phyloP scores from a whole-genome alignment of 441 rosid genomes.

The Erodium trifolium region DNA sequence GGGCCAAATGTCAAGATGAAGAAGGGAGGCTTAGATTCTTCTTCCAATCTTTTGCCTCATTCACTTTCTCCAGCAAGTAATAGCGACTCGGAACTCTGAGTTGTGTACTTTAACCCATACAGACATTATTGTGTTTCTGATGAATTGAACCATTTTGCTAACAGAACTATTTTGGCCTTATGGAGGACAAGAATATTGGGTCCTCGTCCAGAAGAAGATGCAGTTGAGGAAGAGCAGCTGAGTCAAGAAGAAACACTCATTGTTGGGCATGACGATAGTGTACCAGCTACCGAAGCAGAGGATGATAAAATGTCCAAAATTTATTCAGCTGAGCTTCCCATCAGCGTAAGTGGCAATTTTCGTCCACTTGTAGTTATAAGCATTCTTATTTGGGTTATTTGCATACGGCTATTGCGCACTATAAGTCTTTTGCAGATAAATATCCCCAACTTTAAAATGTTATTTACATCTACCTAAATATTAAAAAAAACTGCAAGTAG shows the following conservation, averaged over 20 bases:
- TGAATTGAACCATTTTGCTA: neutral
- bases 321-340: conserved; percentile 47
- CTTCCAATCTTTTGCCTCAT: conserved; percentile 78
- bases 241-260: conserved; percentile 34
- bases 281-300: conserved; percentile 28
- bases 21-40: conserved; percentile 67
- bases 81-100: neutral
- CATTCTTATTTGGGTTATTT: neutral
- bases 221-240: conserved; percentile 44
- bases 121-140: neutral
- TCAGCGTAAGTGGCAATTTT: conserved; percentile 33
- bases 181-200: conserved; percentile 61
- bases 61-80: conserved; percentile 65
- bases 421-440: too few species aligned
- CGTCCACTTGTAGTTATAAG: neutral
- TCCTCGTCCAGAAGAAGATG: conserved; percentile 42
- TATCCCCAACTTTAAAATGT: too few species aligned
- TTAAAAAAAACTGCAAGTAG: too few species aligned
- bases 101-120: neutral
- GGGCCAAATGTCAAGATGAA: conserved; percentile 70
- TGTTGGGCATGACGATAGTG: conserved; percentile 29
- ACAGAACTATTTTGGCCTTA: conserved; percentile 73
- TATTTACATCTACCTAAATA: too few species aligned
- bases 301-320: conserved; percentile 45
- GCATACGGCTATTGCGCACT: too few species aligned